These are phyloP conservation scores for Thuja plicata DNA, from an alignment of 83 land plant species.

Conservation along the genomic window DNA sequence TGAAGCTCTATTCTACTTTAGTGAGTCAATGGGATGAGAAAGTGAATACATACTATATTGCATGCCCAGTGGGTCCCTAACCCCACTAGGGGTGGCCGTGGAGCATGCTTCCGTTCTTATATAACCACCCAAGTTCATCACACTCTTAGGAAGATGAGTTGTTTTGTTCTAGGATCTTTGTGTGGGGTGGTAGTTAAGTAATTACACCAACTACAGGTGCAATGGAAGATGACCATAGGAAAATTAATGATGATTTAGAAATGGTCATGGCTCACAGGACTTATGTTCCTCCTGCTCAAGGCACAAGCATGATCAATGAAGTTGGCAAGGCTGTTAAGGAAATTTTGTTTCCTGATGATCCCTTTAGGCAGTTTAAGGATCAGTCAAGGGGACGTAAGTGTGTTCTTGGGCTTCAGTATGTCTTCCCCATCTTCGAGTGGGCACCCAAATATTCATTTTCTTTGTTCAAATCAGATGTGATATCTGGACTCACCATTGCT, in stretches of 20 bases:
- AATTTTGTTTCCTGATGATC: constrained; percentile 76
- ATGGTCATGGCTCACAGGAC: constrained; percentile 35
- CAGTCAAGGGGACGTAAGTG: constrained; percentile 31
- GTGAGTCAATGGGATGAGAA: background rate
- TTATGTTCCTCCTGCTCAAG: constrained; percentile 33
- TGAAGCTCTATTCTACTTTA: background rate
- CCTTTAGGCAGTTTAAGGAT: constrained; percentile 64
- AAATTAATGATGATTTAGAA: background rate
- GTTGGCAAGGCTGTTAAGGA: constrained; percentile 45
- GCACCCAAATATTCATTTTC: constrained; percentile 39
- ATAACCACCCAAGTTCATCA: background rate
- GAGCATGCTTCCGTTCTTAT: background rate
- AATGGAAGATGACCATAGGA: background rate
- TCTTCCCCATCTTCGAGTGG: constrained; percentile 81
- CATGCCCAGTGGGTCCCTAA: background rate
- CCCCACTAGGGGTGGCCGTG: background rate
- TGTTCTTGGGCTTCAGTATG: constrained; percentile 39
- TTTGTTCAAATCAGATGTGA: constrained; percentile 47
- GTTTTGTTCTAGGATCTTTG: background rate
- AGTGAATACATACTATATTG: background rate
- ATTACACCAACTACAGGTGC: background rate
- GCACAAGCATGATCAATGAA: constrained; percentile 2
- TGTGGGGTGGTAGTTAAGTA: background rate
- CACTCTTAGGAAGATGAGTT: background rate
- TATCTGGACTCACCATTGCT: constrained; percentile 81